Evolutionary conservation across 2,329 filamentous ascomycete genomes (phyloP), one percentile per base, ranked within the genome.

Genomic region (Seiridium cupressi): DNA sequence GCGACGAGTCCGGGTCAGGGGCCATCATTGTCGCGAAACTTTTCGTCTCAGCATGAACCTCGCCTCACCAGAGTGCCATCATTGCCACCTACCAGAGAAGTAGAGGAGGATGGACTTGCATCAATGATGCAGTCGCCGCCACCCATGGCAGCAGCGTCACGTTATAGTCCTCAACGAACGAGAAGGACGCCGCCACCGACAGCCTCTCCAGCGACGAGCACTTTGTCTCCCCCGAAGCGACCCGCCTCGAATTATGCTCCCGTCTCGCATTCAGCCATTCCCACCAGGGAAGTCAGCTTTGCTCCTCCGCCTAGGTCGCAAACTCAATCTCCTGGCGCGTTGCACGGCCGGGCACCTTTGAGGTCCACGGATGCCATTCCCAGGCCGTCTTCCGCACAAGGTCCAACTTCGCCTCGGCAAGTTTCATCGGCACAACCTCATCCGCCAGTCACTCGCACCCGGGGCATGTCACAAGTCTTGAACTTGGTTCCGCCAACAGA

Each of bases 401-500:
- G 76, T 3, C 72, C 77, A n/a, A 73, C 76, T 32, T 74, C 78
- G 3, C 77, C 78, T 4, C 70, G 66, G n/a, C 62, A 65, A 6
- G 53, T 55, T 31, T 55, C 61, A 13, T 49, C 56, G 47, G 67
- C 38, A 5, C 68, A 62, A 40, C 57, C 56, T 26, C 35, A 34
- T 11, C 64, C 56, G 5, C 68, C 76, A 5, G 65, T 69, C 26
- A 67, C 75, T 13, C 78, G 83, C 26, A 73, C 78, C 10, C 78
- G 85, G 57, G 83, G 81, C 1, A 77, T 81, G 57, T 88, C 85
- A 3, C 76, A 85, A 59, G 78, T 76, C 35, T 72, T 87, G 55
- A 85, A 85, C 65, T 80, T 88, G 64, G 79, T 89, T 44, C 77
- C 83, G 7, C 87, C 88, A 1, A 88, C 82, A 1, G 87, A 90